These are phyloP conservation scores for Thelonectria discophora DNA, from an alignment of 2,329 filamentous ascomycete species.

Conservation along the genomic window DNA sequence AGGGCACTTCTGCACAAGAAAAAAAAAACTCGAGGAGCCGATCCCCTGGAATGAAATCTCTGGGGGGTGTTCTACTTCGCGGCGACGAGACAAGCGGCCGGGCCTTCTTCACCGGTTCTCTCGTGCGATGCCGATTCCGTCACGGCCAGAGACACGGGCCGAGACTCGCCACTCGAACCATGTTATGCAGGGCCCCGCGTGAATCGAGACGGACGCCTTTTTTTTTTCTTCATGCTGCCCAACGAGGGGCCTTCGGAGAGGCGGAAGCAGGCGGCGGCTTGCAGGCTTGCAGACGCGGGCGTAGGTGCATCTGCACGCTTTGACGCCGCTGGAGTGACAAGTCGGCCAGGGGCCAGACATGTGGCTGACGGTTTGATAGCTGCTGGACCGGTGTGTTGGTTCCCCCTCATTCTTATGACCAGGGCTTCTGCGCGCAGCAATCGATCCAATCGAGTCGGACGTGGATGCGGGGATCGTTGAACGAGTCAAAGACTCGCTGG, in stretches of 20 bases:
- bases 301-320: slow-evolving; percentile 24
- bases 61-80: neutral
- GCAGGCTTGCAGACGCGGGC: slow-evolving; percentile 17
- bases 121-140: slow-evolving; percentile 8
- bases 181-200: slow-evolving; percentile 10
- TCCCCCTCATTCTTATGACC: slow-evolving; percentile 28
- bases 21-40: neutral
- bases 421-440: slow-evolving; percentile 52
- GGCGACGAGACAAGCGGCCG: too few relatives aligned
- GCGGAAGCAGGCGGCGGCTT: slow-evolving; percentile 11
- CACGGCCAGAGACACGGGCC: slow-evolving; percentile 19
- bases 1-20: neutral
- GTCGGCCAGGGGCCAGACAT: slow-evolving; percentile 8
- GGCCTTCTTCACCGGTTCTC: neutral
- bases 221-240: too few relatives aligned
- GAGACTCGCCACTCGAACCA: slow-evolving; percentile 23
- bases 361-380: slow-evolving; percentile 15
- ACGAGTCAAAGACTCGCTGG: slow-evolving; percentile 43
- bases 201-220: neutral
- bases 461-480: slow-evolving; percentile 47
- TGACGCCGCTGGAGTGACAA: slow-evolving; percentile 24
- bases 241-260: too few relatives aligned
- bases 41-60: neutral
- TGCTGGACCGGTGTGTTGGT: slow-evolving; percentile 9
- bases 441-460: slow-evolving; percentile 49